phyloP scores from a whole-genome alignment of 2,329 filamentous ascomycete genomes.

The Fusarium drepaniforme region DNA sequence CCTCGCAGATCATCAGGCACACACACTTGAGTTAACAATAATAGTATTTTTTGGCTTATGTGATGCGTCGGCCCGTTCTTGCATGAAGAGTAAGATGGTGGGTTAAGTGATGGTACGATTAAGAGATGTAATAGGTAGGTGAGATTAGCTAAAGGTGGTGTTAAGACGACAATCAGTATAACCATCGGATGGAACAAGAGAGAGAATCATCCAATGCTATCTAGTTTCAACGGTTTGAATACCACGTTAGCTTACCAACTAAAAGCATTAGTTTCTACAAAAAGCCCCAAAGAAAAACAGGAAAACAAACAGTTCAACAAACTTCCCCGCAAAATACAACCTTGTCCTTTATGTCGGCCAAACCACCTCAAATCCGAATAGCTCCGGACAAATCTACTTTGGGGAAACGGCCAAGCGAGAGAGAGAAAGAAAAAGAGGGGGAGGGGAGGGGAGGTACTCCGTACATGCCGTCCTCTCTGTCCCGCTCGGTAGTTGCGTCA shows the following conservation, averaged over 20 bases:
- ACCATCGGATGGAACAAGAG: not conserved
- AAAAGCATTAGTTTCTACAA: not conserved
- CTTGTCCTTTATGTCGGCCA: not conserved
- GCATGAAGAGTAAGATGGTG: constrained; percentile 26
- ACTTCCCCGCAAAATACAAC: constrained; percentile 16
- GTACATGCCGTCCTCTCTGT: not conserved
- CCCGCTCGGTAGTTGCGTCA: not conserved
- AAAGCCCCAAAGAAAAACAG: not conserved
- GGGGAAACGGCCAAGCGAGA: not conserved
- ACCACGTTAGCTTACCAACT: not conserved
- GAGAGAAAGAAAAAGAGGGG: not conserved
- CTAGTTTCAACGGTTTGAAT: not conserved
- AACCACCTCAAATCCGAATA: not conserved
- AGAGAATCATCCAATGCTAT: not conserved
- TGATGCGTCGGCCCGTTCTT: constrained; percentile 26
- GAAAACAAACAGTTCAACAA: not conserved
- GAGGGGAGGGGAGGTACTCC: not conserved
- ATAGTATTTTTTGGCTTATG: not conserved
- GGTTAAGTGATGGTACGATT: constrained; percentile 16
- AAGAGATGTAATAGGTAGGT: constrained; percentile 29
- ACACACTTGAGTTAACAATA: constrained; percentile 17
- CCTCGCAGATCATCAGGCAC: constrained; percentile 38
- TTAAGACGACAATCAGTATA: not conserved
- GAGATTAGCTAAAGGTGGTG: constrained; percentile 20
- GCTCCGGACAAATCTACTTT: not conserved